Evolutionary conservation across 1,139 yeast species (phyloP), one percentile per base, ranked within the genome.

Genomic region (Yamadazyma membranifaciens): DNA sequence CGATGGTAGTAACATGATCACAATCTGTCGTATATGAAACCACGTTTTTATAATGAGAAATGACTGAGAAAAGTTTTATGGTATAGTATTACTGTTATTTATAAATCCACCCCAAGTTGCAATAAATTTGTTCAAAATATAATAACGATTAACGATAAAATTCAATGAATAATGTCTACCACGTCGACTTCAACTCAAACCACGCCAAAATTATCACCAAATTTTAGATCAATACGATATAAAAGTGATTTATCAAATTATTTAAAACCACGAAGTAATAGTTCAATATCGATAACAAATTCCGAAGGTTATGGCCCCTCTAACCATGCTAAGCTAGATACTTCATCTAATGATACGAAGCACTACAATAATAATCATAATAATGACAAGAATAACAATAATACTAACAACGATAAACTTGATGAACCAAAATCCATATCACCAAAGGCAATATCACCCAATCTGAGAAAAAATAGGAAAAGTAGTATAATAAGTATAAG

Each of bases 141-240:
- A 28, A 12, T n/a, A 28, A 14, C 14, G 31, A 6, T 28, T 7
- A n/a, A 9, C 24, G 7, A 7, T 20, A 20, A 7, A 20, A 20
- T 20, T 20, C 24, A 6, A 28, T 28, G 31, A 28, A 12, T 14
- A 31, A 49, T 49, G 37, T 45, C 52, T 14, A 46, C 50, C 25
- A 46, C 51, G 2, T 44, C 50, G 31, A 47, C 51, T 6, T 42
- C 49, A 2, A 45, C 49, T 25, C 48, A 45, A n/a, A 48, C 45
- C 11, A 48, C 51, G 1, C 49, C 52, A 12, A 42, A 42, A 17
- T 34, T 48, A 26, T 49, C 52, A 6, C 52, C 52, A 25, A 46
- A 40, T 28, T 17, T 33, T 22, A 27, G 37, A 20, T 33, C 38
- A 11, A 41, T 38, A 35, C 41, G 42, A 34, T 39, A 26, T 14